Evolutionary conservation across 148 eudicot genomes (phyloP), one percentile per base, ranked within the genome.

Genomic region (Silene uniflora): DNA sequence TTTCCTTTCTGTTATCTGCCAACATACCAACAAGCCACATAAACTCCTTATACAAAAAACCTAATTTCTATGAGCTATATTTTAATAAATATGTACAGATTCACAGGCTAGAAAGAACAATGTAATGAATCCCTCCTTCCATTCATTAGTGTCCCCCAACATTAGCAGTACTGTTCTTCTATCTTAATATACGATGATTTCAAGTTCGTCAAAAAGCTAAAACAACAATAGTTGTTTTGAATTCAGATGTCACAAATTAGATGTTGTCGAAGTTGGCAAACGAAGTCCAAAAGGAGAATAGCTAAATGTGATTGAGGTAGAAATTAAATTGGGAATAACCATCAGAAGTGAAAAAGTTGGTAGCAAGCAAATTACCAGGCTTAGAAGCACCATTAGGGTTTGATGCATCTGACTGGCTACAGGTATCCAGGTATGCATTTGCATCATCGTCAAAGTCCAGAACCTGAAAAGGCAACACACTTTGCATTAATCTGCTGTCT

Each of bases 1-100:
- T 94, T 74, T 94, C 98, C 71, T 85, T 89, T 80, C 97, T 82
- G 63, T 86, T 93, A 55, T 94, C 98, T 85, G 92, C 77, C 65
- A 83, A 73, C 18, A 78, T 0, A 72, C 2, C 24, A 72, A 39
- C 1, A 46, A 79, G 10, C 65, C 29, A n/a, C 71, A 71, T 69
- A 19, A 52, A 69, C 29, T 64, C n/a, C 23, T 16, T 7, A 5
- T 54, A 27, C 12, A 10, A 66, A 3, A 73, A 44, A 22, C 44
- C 19, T 24, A 19, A 68, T 47, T 56, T 21, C 17, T 9, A 25
- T 11, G 11, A 7, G 4, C 6, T 21, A 27, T 27, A 27, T 27
- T 27, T 60, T 24, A 60, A 4, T 54, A 17, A 7, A 10, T 14
- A 54, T 27, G 29, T 27, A 27, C 29, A 35, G 39, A 35, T 4